phyloP scores from a whole-genome alignment of 2,329 filamentous ascomycete genomes.

The Colletotrichum eleusines region DNA sequence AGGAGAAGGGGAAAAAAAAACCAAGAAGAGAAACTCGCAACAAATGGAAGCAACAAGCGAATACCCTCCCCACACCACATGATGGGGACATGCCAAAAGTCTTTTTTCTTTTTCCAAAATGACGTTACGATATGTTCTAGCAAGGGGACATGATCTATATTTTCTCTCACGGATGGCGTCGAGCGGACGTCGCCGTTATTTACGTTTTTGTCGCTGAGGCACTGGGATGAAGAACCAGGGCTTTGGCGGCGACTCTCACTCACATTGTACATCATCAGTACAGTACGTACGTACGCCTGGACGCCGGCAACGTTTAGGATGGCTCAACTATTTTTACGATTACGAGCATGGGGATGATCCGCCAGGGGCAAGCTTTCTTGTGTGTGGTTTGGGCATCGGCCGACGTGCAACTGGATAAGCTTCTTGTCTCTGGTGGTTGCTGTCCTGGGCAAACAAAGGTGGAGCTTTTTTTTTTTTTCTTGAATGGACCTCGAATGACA shows the following conservation, averaged over 20 bases:
- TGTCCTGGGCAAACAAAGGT: background rate
- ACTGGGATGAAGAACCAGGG: background rate
- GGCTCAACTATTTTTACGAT: background rate
- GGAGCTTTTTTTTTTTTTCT: background rate
- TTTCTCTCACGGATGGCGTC: constrained; percentile 1
- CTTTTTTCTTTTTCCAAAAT: constrained; percentile 33
- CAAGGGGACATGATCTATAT: constrained; percentile 2
- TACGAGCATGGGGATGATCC: background rate
- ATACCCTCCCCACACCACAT: constrained; percentile 12
- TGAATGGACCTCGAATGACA: background rate
- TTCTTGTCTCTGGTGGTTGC: background rate
- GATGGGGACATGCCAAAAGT: constrained; percentile 24
- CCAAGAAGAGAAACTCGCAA: background rate
- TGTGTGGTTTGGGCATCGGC: background rate
- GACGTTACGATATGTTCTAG: constrained; percentile 28
- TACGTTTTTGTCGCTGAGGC: constrained; percentile 25
- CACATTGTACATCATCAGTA: constrained; percentile 22
- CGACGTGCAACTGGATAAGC: background rate
- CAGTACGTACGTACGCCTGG: background rate
- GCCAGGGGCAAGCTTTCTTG: background rate
- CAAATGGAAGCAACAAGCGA: constrained; percentile 19
- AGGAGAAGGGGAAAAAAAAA: background rate
- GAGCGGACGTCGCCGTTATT: constrained; percentile 7
- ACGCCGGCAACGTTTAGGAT: background rate
- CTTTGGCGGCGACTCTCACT: background rate